Evolutionary conservation across 139 green algal genomes (phyloP), one percentile per base, ranked within the genome.

Genomic region (Haematococcus lacustris): DNA sequence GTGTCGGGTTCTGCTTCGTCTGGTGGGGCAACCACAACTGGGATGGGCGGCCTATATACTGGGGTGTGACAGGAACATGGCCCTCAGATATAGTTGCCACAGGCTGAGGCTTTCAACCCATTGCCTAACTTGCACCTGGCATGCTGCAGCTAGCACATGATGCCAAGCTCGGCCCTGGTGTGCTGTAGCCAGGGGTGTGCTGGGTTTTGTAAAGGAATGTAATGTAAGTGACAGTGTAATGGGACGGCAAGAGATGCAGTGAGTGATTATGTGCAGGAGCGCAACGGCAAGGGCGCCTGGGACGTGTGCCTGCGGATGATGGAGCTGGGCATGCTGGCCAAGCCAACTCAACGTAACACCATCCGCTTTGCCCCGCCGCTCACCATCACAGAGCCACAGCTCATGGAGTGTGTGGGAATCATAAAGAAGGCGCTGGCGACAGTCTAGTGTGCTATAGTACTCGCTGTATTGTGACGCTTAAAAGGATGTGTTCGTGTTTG

Each of bases 281-380:
- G 75, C 51, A 73, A 76, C 33, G 85, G 85, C 35, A 74, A 90
- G 5, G 79, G 66, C 28, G 94, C 95, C 3, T 93, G 82, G 73
- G 91, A 99, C 41, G 75, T 98, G 25, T 99, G 95, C 86, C 50
- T 97, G 53, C 66, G 71, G 50, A 84, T 99, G 51, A 88, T 88
- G 51, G 85, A 96, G 74, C 77, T 78, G 51, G 93, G 93, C 2
- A 74, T 97, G 67, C 86, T 97, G 70, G 88, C 92, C 59, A 99
- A 99, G 87, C 95, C 94, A n/a, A 98, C 94, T 0, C 76, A 91
- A 64, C 87, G 72, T 53, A 85, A 97, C 79, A 93, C 97, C 82
- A 98, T 98, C 75, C 89, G 93, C 59, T 82, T 96, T 53, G 90
- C 92, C 28, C 92, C 92, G 9, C 91, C 92, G 13, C 85, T 97